Base-by-base conservation (phyloP, 2,329 filamentous ascomycete genomes). In the Xylaria sp. region DNA sequence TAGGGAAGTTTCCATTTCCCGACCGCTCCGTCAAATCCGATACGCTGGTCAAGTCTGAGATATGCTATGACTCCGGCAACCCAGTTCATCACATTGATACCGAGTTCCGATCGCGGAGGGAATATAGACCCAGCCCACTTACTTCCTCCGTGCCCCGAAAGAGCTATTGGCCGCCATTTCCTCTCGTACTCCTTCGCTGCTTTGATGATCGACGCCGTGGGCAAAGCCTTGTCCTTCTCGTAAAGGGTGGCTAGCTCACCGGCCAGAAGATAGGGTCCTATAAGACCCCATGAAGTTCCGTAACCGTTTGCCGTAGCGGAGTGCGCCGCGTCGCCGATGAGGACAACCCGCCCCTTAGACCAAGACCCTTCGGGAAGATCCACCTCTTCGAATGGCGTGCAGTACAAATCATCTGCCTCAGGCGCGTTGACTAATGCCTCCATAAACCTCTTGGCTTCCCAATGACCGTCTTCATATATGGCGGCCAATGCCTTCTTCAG, bases 221-320 rank as follows among this genome's bases (percentile, higher is more conserved):
- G 52, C 39, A 57, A 39, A 7, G 61, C n/a, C 28, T 41, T 54
- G 5, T 62, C 63, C n/a, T 65, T 67, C 28, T 62, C 61, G 5
- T 67, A 49, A 48, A 12, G 65, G 64, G 66, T 72, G 52, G 67
- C 66, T 28, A 85, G 79, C 71, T 85, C 85, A 7, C 86, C 85
- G 0, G 85, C 85, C 1, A 88, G 79, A 3, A 87, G 75, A 73
- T 88, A 87, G 0, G 84, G 84, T 1, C 82, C 82, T n/a, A 84
- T 73, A 2, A 87, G 73, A 1, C 80, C 81, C 12, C 77, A 69
- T 2, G 80, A 80, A 0, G 83, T 85, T 2, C 85, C 84, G 79
- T 83, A 82, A 0, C 85, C 85, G 3, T 82, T 73, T 0, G 82
- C 80, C 3, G 83, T 82, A 0, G 83, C 82, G 49, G 80, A 82